These are phyloP conservation scores for Alisma plantagoaquatica DNA, from an alignment of 106 monocot genomes.

Conservation along the genomic window DNA sequence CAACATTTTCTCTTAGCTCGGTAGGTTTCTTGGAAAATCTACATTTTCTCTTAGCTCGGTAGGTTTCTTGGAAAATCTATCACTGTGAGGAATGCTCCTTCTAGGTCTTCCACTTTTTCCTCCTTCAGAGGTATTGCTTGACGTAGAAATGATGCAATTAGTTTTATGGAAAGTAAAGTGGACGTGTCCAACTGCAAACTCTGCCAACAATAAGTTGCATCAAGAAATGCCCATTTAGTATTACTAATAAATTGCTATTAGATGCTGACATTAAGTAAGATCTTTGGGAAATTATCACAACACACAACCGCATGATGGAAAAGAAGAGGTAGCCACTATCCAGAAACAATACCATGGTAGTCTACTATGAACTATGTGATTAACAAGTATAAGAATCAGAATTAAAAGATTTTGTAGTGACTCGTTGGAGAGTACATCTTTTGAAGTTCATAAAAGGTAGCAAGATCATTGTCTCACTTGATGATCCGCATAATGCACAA, in stretches of 20 bases:
- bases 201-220: conserved; percentile 63
- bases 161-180: not conserved
- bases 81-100: conserved; percentile 1
- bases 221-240: conserved; percentile 39
- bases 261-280: no score
- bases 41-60: not conserved
- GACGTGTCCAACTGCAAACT: conserved; percentile 39
- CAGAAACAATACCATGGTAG: no score
- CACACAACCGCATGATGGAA: no score
- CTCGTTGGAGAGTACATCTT: no score
- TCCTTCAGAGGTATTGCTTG: conserved; percentile 32
- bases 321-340: no score
- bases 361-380: no score
- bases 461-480: no score
- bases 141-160: not conserved
- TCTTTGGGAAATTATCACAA: no score
- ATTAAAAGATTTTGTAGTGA: no score
- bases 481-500: no score
- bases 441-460: no score
- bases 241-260: conserved; percentile 14
- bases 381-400: no score
- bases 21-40: conserved; percentile 3
- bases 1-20: not conserved
- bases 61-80: conserved; percentile 8
- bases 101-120: conserved; percentile 18